Evolutionary conservation across 2,329 filamentous ascomycete species (phyloP).

Genomic region (Fusarium concolor): DNA sequence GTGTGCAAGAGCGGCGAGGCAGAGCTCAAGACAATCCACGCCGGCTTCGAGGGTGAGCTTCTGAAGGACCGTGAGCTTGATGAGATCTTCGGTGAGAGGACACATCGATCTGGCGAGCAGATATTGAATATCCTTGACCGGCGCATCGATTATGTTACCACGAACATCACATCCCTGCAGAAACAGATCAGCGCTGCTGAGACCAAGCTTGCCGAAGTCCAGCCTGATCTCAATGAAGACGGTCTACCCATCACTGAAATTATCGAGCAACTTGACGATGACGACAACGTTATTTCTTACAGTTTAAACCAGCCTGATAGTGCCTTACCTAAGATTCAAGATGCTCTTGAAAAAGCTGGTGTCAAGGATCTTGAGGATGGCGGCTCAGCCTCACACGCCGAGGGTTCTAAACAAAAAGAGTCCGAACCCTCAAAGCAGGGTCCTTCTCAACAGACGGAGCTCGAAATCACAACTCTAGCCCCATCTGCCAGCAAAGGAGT

Average conservation of each 20-base stretch:
- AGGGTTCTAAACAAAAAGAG: constrained; percentile 1
- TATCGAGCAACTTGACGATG: constrained; percentile 89
- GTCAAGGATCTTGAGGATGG: constrained; percentile 60
- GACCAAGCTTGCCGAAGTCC: constrained; percentile 73
- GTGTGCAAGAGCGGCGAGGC: constrained; percentile 58
- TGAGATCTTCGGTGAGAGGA: constrained; percentile 56
- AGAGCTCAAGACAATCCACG: constrained; percentile 68
- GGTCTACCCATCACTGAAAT: constrained; percentile 89
- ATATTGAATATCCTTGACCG: constrained; percentile 73
- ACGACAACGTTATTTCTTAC: constrained; percentile 83
- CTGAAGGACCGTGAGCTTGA: constrained; percentile 68
- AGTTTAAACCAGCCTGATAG: constrained; percentile 75
- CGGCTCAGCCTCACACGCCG: constrained; percentile 16
- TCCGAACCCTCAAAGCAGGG: constrained; percentile 4
- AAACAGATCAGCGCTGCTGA: constrained; percentile 78
- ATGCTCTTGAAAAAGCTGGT: constrained; percentile 82
- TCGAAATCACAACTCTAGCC: constrained; percentile 12
- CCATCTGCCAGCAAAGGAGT: constrained; percentile 65
- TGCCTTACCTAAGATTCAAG: constrained; percentile 73
- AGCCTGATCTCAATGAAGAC: constrained; percentile 71
- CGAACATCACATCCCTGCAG: constrained; percentile 80
- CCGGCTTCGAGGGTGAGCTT: constrained; percentile 71
- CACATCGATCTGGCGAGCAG: constrained; percentile 51
- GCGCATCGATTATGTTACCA: constrained; percentile 88
- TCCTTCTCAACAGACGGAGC: not conserved